These are phyloP conservation scores for Coniochaeta hoffmannii DNA, from an alignment of 2,329 filamentous ascomycete species.

Conservation along the genomic window DNA sequence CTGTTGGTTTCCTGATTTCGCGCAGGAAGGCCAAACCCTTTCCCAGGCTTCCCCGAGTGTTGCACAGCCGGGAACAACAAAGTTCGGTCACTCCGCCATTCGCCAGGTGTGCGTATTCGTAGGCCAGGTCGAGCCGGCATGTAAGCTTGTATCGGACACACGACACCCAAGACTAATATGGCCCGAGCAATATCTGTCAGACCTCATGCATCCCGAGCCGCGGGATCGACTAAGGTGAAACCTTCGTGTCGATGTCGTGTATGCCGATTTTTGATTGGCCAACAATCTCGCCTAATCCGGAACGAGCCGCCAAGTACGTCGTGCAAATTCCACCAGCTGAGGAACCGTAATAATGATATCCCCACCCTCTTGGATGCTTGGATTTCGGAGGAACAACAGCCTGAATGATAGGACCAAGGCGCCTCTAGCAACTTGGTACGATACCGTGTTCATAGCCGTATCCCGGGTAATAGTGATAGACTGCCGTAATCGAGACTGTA, in stretches of 20 bases:
- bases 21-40: too few relatives aligned
- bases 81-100: too few relatives aligned
- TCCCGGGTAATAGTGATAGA: background rate
- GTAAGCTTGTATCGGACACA: background rate
- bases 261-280: too few relatives aligned
- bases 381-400: background rate
- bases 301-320: too few relatives aligned
- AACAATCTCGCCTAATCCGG: too few relatives aligned
- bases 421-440: background rate
- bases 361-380: background rate
- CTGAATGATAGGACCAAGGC: slow-evolving; percentile 5
- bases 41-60: too few relatives aligned
- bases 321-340: background rate
- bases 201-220: background rate
- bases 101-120: too few relatives aligned
- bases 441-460: background rate
- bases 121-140: background rate
- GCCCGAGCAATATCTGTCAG: background rate
- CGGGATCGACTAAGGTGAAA: background rate
- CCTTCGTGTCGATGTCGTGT: too few relatives aligned
- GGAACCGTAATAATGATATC: background rate
- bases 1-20: too few relatives aligned
- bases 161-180: background rate
- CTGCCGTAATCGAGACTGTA: background rate
- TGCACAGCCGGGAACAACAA: too few relatives aligned